phyloP scores from a whole-genome alignment of 371 early-diverging fungal genomes.

The Haplosporangium sp. region DNA sequence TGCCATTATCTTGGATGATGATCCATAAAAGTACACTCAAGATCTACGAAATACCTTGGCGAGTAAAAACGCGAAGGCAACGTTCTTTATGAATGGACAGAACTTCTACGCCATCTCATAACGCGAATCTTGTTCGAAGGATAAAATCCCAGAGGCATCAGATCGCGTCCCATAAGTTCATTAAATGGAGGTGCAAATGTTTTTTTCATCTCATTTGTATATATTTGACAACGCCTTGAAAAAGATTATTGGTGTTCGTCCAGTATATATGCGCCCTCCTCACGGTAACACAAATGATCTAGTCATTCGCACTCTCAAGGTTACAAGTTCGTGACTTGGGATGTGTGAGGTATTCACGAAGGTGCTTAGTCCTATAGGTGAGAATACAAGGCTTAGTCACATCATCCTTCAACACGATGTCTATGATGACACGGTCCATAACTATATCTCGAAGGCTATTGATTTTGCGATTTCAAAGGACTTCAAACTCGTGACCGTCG shows the following conservation, averaged over 20 bases:
- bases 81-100: slow-evolving; percentile 51
- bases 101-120: slow-evolving; percentile 27
- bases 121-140: slow-evolving; percentile 49
- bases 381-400: neutral
- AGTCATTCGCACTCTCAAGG: slow-evolving; percentile 55
- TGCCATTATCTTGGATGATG: slow-evolving; percentile 73
- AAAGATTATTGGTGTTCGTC: slow-evolving; percentile 6
- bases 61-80: slow-evolving; percentile 60
- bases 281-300: slow-evolving; percentile 55
- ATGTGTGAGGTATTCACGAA: slow-evolving; percentile 20
- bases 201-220: neutral
- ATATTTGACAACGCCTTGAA: slow-evolving; percentile 17
- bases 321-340: slow-evolving; percentile 62
- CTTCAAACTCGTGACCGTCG: slow-evolving; percentile 20
- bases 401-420: slow-evolving; percentile 20
- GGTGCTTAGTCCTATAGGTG: neutral
- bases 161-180: slow-evolving; percentile 62
- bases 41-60: slow-evolving; percentile 61
- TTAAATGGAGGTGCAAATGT: neutral
- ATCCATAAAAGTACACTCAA: slow-evolving; percentile 59
- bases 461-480: neutral
- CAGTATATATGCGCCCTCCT: slow-evolving; percentile 57
- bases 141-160: slow-evolving; percentile 62
- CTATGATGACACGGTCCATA: neutral
- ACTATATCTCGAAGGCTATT: slow-evolving; percentile 5